These are phyloP conservation scores for Crithidia expoeki DNA, from an alignment of 208 protist genomes.

Conservation along the genomic window DNA sequence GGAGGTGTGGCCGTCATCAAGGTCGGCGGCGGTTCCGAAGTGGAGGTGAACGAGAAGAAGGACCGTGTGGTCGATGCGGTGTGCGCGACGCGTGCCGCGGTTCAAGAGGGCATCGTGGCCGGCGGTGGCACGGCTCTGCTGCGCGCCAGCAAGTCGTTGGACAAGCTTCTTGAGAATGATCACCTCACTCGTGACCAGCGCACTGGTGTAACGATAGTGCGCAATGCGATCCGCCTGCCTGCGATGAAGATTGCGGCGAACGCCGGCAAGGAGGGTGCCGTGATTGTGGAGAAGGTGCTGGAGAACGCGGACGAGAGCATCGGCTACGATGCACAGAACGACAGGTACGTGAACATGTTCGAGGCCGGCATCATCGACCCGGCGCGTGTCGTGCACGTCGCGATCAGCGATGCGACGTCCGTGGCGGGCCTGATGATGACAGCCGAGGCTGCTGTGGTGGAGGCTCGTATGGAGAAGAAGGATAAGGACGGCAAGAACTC, in stretches of 20 bases:
- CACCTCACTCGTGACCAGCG: conserved; percentile 92
- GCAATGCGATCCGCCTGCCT: conserved; percentile 92
- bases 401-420: conserved; percentile 95
- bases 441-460: conserved; percentile 94
- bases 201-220: conserved; percentile 96
- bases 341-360: conserved; percentile 98
- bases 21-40: conserved; percentile 97
- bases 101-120: conserved; percentile 99
- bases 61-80: conserved; percentile 99
- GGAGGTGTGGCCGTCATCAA: conserved; percentile 97
- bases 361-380: conserved; percentile 99
- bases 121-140: conserved; percentile 98
- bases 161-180: conserved; percentile 71
- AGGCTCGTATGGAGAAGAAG: conserved; percentile 48
- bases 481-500: conserved; percentile 22
- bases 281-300: conserved; percentile 98
- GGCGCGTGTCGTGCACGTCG: conserved; percentile 98
- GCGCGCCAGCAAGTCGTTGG: conserved; percentile 87
- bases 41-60: conserved; percentile 99
- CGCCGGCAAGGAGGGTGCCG: conserved; percentile 97
- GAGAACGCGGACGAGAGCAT: conserved; percentile 64
- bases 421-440: conserved; percentile 99
- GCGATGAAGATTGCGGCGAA: conserved; percentile 96
- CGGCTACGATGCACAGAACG: conserved; percentile 95
- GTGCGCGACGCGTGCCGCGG: conserved; percentile 98